Percentiles rank a stretch among this genome's conserved stretches.
These are phyloP conservation scores for Perilla frutescens DNA, from an alignment of 257 asterid species.

Conservation along the genomic window DNA sequence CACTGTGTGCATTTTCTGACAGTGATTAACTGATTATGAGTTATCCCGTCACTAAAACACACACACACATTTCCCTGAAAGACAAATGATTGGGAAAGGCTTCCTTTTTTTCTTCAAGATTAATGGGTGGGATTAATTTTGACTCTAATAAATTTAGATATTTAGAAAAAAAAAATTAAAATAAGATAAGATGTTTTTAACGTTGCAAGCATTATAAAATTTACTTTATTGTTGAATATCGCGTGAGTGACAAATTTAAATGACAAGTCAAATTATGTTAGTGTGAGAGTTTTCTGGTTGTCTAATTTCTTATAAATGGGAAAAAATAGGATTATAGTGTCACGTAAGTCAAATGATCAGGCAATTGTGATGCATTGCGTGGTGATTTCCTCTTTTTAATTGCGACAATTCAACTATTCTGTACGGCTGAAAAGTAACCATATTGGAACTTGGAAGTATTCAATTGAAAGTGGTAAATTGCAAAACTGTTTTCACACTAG, in stretches of 20 bases:
- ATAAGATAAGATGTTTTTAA: no score
- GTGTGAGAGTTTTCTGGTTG: not conserved
- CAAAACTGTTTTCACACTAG: constrained; percentile 29
- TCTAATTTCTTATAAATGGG: not conserved
- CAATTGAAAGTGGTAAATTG: constrained; percentile 35
- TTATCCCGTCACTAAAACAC: no score
- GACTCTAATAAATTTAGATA: no score
- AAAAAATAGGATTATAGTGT: not conserved
- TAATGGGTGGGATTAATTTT: no score
- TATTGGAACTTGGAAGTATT: constrained; percentile 30
- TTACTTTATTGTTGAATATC: not conserved
- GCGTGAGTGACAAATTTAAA: no score
- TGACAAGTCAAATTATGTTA: not conserved
- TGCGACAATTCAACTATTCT: not conserved
- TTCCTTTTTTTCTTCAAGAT: no score
- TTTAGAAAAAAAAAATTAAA: no score
- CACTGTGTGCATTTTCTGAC: no score
- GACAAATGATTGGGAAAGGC: no score
- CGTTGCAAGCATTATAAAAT: not conserved
- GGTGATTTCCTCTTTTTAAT: constrained; percentile 10
- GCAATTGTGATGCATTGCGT: constrained; percentile 31
- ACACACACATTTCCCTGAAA: no score
- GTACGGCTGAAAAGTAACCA: constrained; percentile 15
- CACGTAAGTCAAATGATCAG: constrained; percentile 26
- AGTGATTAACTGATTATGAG: no score